These are phyloP conservation scores for Thermothelomyces thermophilus DNA, from an alignment of 2,329 filamentous ascomycete species.

Conservation along the genomic window DNA sequence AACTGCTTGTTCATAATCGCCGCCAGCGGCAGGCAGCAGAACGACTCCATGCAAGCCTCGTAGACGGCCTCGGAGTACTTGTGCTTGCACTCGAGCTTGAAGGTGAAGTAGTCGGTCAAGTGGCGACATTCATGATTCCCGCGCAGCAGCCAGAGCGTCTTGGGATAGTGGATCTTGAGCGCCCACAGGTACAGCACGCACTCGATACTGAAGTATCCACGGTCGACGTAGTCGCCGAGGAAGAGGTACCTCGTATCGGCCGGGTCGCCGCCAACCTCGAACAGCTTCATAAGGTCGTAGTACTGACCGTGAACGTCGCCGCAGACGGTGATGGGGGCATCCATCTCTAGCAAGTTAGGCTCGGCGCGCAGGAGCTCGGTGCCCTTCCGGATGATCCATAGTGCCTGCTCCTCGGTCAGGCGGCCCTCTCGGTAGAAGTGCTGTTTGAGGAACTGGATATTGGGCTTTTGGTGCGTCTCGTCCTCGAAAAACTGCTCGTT, in stretches of 20 bases:
- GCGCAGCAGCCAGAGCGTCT: slow-evolving; percentile 91
- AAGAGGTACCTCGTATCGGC: slow-evolving; percentile 96
- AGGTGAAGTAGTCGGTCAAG: slow-evolving; percentile 99
- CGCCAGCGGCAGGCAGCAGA: slow-evolving; percentile 86
- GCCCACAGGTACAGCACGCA: slow-evolving; percentile 97
- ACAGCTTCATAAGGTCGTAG: slow-evolving; percentile 99
- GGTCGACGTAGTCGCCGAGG: slow-evolving; percentile 94
- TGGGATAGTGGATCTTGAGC: slow-evolving; percentile 98
- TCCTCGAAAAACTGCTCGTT: slow-evolving; percentile 93
- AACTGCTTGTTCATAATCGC: slow-evolving; percentile 99
- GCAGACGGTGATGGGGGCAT: slow-evolving; percentile 96
- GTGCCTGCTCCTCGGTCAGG: slow-evolving; percentile 91
- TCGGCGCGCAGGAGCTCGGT: slow-evolving; percentile 82
- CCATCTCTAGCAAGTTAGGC: slow-evolving; percentile 97
- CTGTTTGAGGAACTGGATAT: slow-evolving; percentile 92
- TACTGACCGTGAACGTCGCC: slow-evolving; percentile 98
- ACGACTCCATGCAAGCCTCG: slow-evolving; percentile 97
- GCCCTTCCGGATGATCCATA: slow-evolving; percentile 88
- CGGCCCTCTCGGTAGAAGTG: slow-evolving; percentile 98
- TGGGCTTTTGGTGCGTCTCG: slow-evolving; percentile 77
- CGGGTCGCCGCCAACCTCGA: slow-evolving; percentile 95
- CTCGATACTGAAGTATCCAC: slow-evolving; percentile 98
- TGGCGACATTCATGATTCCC: slow-evolving; percentile 99
- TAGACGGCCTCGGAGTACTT: slow-evolving; percentile 97
- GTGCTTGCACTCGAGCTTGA: slow-evolving; percentile 99